These are phyloP conservation scores for Macrolepiota fuliginosa DNA, from an alignment of 768 basidiomycete species.

Conservation along the genomic window DNA sequence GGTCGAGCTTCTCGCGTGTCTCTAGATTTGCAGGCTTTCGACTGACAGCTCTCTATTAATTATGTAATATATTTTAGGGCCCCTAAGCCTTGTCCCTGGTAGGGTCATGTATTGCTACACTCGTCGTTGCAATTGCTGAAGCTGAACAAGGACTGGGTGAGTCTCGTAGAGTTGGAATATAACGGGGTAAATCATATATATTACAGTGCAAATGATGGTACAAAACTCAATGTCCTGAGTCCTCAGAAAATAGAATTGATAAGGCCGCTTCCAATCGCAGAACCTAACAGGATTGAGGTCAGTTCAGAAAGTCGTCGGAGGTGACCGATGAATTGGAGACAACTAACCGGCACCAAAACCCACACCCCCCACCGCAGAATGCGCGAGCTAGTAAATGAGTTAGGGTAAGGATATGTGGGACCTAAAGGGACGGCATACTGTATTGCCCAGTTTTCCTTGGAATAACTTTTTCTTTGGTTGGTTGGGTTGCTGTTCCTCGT, in stretches of 20 bases:
- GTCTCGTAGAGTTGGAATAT: too few species aligned
- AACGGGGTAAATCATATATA: not conserved
- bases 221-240: constrained; percentile 18
- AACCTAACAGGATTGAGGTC: constrained; percentile 27
- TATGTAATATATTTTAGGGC: not conserved
- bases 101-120: not conserved
- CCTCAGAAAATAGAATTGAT: constrained; percentile 47
- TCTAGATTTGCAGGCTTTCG: too few species aligned
- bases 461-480: constrained; percentile 51
- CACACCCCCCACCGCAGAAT: constrained; percentile 61
- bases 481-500: constrained; percentile 25
- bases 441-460: constrained; percentile 48
- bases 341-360: constrained; percentile 70
- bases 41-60: not conserved
- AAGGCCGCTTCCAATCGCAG: constrained; percentile 41
- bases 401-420: not conserved
- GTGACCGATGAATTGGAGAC: constrained; percentile 26
- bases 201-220: not conserved
- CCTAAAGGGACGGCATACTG: constrained; percentile 29
- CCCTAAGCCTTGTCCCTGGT: too few species aligned
- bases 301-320: constrained; percentile 13
- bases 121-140: not conserved
- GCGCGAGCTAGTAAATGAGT: constrained; percentile 37
- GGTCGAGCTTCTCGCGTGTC: not conserved
- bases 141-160: not conserved